Evolutionary conservation across 768 basidiomycete genomes (phyloP).

Genomic region (Hericium erinaceus): DNA sequence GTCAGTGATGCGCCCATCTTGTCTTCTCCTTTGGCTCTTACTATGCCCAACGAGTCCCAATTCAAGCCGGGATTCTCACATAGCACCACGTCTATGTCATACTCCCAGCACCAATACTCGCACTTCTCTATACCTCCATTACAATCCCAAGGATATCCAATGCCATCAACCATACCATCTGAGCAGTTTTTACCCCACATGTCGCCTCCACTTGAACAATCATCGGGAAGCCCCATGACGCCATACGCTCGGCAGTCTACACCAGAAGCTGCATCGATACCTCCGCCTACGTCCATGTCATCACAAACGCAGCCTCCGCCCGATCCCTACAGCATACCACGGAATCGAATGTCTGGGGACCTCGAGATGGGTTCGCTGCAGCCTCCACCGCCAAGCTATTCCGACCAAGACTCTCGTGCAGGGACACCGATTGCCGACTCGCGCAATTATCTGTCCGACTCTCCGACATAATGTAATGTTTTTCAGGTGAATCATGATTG

Average conservation of each 20-base stretch:
- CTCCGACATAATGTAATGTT: neutral
- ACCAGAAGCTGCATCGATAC: neutral
- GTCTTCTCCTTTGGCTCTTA: neutral
- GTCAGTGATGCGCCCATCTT: neutral
- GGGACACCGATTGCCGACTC: neutral
- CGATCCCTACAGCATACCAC: neutral
- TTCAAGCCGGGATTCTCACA: neutral
- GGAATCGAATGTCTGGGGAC: neutral
- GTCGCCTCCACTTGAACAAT: neutral
- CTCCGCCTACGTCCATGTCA: neutral
- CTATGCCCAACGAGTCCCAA: neutral
- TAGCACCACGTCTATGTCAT: neutral
- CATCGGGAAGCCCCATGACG: neutral
- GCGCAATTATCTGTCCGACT: neutral
- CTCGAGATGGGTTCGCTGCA: neutral
- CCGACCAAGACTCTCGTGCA: neutral
- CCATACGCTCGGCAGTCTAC: neutral
- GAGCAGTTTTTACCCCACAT: too few species aligned
- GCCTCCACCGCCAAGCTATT: neutral
- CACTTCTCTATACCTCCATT: neutral
- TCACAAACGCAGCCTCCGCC: neutral
- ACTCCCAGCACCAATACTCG: neutral
- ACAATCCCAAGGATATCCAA: neutral
- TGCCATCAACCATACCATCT: neutral
- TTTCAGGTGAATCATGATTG: neutral